Conservation (phyloP, 768 basidiomycete genomes). For the Dendrothele bispora region DNA sequence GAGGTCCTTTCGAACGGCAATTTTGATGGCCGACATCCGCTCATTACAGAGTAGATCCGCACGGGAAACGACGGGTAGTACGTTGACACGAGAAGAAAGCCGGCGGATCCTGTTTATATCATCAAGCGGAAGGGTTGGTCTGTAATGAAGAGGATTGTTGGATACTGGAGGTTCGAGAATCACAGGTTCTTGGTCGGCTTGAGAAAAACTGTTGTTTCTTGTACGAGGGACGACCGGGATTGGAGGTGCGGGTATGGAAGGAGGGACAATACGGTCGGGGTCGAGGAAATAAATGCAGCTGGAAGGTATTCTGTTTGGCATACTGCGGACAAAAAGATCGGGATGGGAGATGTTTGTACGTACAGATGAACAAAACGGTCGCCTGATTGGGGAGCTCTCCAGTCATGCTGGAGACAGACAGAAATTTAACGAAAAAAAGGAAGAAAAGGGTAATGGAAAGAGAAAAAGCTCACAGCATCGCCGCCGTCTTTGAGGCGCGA, state of each 20-base stretch:
- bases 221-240: slow-evolving; percentile 67
- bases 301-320: slow-evolving; percentile 10
- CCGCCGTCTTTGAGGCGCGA: slow-evolving; percentile 69
- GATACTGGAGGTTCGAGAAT: slow-evolving; percentile 80
- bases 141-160: slow-evolving; percentile 66
- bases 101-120: slow-evolving; percentile 81
- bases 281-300: slow-evolving; percentile 89
- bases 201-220: slow-evolving; percentile 71
- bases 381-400: slow-evolving; percentile 59
- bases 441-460: slow-evolving; percentile 18
- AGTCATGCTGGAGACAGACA: slow-evolving; percentile 51
- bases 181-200: slow-evolving; percentile 70
- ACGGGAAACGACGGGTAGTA: slow-evolving; percentile 82
- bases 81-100: slow-evolving; percentile 80
- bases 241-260: slow-evolving; percentile 63
- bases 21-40: slow-evolving; percentile 75
- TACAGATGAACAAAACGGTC: slow-evolving; percentile 85
- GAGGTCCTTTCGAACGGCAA: slow-evolving; percentile 77
- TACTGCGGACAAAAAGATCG: background rate
- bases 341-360: slow-evolving; percentile 18
- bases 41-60: slow-evolving; percentile 83
- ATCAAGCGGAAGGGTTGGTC: slow-evolving; percentile 63
- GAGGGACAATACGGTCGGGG: slow-evolving; percentile 78
- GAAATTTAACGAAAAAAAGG: slow-evolving; percentile 19
- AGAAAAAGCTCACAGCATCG: slow-evolving; percentile 65